These are phyloP conservation scores for Sutorius eximius DNA, from an alignment of 1,284 basidiomycete genomes.

Conservation along the genomic window DNA sequence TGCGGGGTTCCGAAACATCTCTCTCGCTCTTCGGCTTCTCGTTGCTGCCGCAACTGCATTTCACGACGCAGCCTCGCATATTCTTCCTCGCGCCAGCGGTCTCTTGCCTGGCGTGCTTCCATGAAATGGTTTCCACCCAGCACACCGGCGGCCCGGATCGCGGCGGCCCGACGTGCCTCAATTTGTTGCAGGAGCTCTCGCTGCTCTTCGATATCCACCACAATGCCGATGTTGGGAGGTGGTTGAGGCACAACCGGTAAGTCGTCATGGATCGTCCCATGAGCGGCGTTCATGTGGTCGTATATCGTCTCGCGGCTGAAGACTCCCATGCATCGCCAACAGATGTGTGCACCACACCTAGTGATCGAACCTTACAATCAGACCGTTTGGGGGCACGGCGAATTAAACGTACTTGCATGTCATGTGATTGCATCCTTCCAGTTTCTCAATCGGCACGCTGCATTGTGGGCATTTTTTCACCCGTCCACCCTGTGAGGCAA, in stretches of 20 bases:
- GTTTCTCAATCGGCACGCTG: slow-evolving; percentile 47
- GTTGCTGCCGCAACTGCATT: background rate
- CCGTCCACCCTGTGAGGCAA: slow-evolving; percentile 29
- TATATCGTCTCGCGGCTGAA: slow-evolving; percentile 45
- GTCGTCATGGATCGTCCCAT: slow-evolving; percentile 42
- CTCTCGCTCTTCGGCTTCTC: slow-evolving; percentile 10
- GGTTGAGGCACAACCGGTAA: background rate
- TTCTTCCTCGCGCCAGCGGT: slow-evolving; percentile 3
- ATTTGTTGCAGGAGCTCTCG: slow-evolving; percentile 17
- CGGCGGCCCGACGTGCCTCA: slow-evolving; percentile 9
- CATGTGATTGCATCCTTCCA: slow-evolving; percentile 59
- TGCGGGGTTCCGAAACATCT: slow-evolving; percentile 1
- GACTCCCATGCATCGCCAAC: slow-evolving; percentile 49
- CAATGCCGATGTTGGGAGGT: slow-evolving; percentile 5
- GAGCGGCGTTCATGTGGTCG: slow-evolving; percentile 46
- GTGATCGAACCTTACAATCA: background rate
- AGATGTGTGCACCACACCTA: slow-evolving; percentile 52
- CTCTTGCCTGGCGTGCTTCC: background rate
- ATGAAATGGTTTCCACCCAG: background rate
- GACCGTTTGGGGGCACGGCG: background rate
- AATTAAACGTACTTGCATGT: slow-evolving; percentile 34
- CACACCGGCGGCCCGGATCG: background rate
- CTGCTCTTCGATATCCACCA: slow-evolving; percentile 25
- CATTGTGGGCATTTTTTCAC: slow-evolving; percentile 46
- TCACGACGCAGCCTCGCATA: background rate